A percentile compares a stretch with the other conserved stretches of the same genome.
These are phyloP conservation scores for Rostrohypoxylon terebratum DNA, from an alignment of 495 filamentous ascomycete genomes.

Conservation along the genomic window DNA sequence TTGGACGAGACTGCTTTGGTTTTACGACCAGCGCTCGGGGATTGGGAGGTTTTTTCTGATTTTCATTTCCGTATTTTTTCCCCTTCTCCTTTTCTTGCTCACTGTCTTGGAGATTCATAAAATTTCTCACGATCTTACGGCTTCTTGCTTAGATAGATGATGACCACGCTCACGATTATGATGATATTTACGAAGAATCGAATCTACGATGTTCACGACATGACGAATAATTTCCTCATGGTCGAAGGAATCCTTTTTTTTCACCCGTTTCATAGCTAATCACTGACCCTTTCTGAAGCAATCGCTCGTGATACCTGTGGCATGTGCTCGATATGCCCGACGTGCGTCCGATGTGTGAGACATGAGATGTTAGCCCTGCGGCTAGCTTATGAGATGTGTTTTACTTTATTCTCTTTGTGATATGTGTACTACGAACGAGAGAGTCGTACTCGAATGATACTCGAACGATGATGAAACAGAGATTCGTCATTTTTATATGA, in stretches of 20 bases:
- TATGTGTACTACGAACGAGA: background rate
- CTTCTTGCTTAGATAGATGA: conserved; percentile 39
- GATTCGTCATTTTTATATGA: background rate
- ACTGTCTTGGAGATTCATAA: conserved; percentile 27
- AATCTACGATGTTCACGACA: conserved; percentile 46
- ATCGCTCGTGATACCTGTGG: conserved; percentile 6
- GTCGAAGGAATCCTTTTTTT: conserved; percentile 29
- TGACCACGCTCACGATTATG: conserved; percentile 26
- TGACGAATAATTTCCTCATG: conserved; percentile 34
- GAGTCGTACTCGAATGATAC: background rate
- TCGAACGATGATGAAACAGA: background rate
- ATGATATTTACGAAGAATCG: conserved; percentile 45
- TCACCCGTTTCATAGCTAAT: conserved; percentile 2
- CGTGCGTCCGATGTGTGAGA: background rate
- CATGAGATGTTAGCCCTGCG: background rate
- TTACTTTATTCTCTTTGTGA: background rate
- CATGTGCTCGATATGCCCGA: background rate
- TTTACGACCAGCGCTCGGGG: conserved; percentile 24
- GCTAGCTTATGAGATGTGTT: background rate
- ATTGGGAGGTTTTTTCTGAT: conserved; percentile 18
- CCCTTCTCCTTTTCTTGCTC: conserved; percentile 15
- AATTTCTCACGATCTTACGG: conserved; percentile 44
- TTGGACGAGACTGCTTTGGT: conserved; percentile 24
- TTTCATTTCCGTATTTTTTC: conserved; percentile 22
- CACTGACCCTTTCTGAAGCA: conserved; percentile 9